Base-by-base conservation (phyloP, 805 yeast species). In the Cyberlindnera euphorbiae region DNA sequence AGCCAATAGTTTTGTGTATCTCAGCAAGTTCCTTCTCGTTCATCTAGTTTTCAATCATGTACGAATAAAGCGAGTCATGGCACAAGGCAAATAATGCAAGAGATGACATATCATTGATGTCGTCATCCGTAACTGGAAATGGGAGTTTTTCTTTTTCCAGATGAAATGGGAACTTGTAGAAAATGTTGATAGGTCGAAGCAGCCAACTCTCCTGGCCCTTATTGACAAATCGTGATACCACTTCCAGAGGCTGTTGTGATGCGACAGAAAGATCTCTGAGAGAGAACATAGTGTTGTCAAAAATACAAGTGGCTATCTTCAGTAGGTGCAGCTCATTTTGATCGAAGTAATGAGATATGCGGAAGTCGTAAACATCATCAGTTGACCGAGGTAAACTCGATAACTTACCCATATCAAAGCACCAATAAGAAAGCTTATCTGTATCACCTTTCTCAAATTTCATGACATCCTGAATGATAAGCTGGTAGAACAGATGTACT, bases 151-250 rank as follows among this genome's bases (percentile, higher is more conserved):
- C 50, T 6, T 17, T 12, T 2, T 22, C 14, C 17, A 65, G 43
- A 43, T 66, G 66, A 38, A 70, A 67, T 8, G 78, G 77, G 16
- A 70, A 52, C 44, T 73, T 73, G 47, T 70, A 70, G 41, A 63
- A 64, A 2, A 67, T 53, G 17, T 67, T 62, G 11, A 61, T 49
- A 1, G 76, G 73, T 2, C 46, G 42, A 6, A 73, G 47, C 4
- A 71, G 27, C 12, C 55, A 50, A 10, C 53, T 32, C 18, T 62
- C 59, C 10, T 63, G 45, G 13, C 67, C 63, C 26, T 58, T 48
- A 17, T 56, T 59, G 5, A 71, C 35, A 11, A 64, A 50, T 16
- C 47, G 45, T 19, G 58, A 53, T 3, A 64, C 58, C n/a, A 58
- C 59, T 6, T 49, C 36, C 11, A 69, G 39, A 1, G 71, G 46